These are phyloP conservation scores for Alternaria tenuissima DNA, from an alignment of 2,329 filamentous ascomycete species.

Conservation along the genomic window DNA sequence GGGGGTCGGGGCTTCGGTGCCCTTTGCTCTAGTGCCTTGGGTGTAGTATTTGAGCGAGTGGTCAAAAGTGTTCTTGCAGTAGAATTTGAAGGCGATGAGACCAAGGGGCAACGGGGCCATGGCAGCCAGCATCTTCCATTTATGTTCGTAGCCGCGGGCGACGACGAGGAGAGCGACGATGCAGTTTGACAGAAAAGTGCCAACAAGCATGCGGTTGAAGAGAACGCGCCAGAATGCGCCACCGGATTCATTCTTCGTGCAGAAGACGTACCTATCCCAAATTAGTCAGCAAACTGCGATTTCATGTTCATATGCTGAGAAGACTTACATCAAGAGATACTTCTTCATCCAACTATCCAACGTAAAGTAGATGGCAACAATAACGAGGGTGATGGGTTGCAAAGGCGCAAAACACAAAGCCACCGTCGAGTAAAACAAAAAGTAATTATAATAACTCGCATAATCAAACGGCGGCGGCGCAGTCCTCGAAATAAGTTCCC, in stretches of 20 bases:
- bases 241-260: slow-evolving; percentile 96
- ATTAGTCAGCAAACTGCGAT: background rate
- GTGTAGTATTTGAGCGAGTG: slow-evolving; percentile 82
- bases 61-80: slow-evolving; percentile 80
- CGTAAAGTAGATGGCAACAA: slow-evolving; percentile 87
- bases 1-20: slow-evolving; percentile 53
- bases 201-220: slow-evolving; percentile 92
- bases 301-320: background rate
- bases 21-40: slow-evolving; percentile 65
- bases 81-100: slow-evolving; percentile 84
- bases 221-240: slow-evolving; percentile 91
- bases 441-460: slow-evolving; percentile 97
- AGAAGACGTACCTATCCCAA: slow-evolving; percentile 71
- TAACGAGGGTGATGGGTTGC: slow-evolving; percentile 85
- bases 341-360: slow-evolving; percentile 93
- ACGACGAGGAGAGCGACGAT: slow-evolving; percentile 80
- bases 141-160: slow-evolving; percentile 64
- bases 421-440: slow-evolving; percentile 92
- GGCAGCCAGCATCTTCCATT: slow-evolving; percentile 67
- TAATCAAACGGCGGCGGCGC: slow-evolving; percentile 95
- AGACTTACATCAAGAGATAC: slow-evolving; percentile 77
- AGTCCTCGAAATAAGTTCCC: slow-evolving; percentile 90
- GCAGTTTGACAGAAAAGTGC: slow-evolving; percentile 77
- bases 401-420: slow-evolving; percentile 83
- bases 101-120: slow-evolving; percentile 80